Conservation (phyloP, 805 yeast species). For the Metschnikowia orientalis region DNA sequence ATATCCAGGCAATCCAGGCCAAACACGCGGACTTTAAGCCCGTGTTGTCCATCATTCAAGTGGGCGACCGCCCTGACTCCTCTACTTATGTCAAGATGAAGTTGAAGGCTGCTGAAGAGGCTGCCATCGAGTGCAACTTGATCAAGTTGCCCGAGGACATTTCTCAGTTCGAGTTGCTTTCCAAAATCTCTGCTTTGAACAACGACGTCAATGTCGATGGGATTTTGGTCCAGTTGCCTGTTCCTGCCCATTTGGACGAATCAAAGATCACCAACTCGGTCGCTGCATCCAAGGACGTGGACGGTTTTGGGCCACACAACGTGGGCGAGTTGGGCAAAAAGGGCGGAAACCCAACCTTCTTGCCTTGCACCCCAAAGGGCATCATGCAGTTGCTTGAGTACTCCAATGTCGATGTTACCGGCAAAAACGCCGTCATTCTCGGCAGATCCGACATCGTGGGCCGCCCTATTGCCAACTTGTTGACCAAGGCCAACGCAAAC, state of each 20-base stretch:
- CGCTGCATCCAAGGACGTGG: constrained; percentile 67
- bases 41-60: constrained; percentile 65
- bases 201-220: constrained; percentile 62
- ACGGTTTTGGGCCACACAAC: constrained; percentile 76
- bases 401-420: constrained; percentile 52
- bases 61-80: constrained; percentile 74
- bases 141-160: constrained; percentile 55
- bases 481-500: constrained; percentile 68
- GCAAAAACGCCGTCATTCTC: constrained; percentile 74
- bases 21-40: constrained; percentile 58
- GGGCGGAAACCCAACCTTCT: constrained; percentile 64
- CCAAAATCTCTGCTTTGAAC: constrained; percentile 53
- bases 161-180: constrained; percentile 52
- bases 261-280: constrained; percentile 65
- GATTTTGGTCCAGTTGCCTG: constrained; percentile 69
- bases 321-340: constrained; percentile 73
- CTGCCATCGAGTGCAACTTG: constrained; percentile 59
- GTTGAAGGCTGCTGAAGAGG: constrained; percentile 68
- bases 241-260: constrained; percentile 69
- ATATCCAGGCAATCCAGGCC: constrained; percentile 39
- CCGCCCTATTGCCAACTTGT: constrained; percentile 67
- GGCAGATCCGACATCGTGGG: constrained; percentile 89
- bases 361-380: constrained; percentile 86
- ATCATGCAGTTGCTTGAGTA: constrained; percentile 60
- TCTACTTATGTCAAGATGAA: constrained; percentile 80